Conservation (phyloP, 768 basidiomycete genomes). For the Jaapia argillacea region DNA sequence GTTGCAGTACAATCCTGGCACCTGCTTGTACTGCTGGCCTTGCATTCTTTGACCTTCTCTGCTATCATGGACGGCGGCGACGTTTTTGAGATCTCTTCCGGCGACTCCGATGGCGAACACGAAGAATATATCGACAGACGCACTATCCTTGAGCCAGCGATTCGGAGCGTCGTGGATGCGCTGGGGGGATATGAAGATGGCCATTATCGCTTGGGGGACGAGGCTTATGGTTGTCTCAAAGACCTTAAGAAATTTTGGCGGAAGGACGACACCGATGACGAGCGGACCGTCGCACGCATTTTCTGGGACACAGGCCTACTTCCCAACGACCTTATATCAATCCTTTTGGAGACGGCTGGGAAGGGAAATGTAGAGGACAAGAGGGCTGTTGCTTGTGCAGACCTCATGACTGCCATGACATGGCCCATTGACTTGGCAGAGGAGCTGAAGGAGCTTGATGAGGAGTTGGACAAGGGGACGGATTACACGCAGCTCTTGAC, state of each 20-base stretch:
- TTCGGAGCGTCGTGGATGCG: conserved; percentile 70
- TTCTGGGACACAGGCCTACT: conserved; percentile 85
- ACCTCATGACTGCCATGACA: conserved; percentile 93
- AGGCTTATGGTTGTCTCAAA: conserved; percentile 75
- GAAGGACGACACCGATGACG: conserved; percentile 94
- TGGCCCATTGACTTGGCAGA: conserved; percentile 97
- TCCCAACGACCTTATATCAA: conserved; percentile 79
- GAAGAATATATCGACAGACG: conserved; percentile 29
- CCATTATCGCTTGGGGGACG: conserved; percentile 70
- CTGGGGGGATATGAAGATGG: conserved; percentile 66
- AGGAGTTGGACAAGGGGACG: conserved; percentile 66
- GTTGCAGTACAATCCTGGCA: no score
- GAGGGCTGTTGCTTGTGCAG: conserved; percentile 72
- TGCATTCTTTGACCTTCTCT: no score
- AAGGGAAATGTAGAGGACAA: conserved; percentile 73
- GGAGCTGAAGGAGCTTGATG: conserved; percentile 87
- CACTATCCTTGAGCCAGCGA: conserved; percentile 52
- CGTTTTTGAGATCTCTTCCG: no score
- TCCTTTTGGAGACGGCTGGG: conserved; percentile 74
- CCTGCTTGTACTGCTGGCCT: no score
- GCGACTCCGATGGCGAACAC: conserved; percentile 15
- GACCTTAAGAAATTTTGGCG: conserved; percentile 96
- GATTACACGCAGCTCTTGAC: conserved; percentile 82
- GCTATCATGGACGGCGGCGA: conserved; percentile 16
- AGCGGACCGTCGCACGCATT: conserved; percentile 88